These are phyloP conservation scores for Termitomyces sp. DNA, from an alignment of 768 basidiomycete genomes.

Conservation along the genomic window DNA sequence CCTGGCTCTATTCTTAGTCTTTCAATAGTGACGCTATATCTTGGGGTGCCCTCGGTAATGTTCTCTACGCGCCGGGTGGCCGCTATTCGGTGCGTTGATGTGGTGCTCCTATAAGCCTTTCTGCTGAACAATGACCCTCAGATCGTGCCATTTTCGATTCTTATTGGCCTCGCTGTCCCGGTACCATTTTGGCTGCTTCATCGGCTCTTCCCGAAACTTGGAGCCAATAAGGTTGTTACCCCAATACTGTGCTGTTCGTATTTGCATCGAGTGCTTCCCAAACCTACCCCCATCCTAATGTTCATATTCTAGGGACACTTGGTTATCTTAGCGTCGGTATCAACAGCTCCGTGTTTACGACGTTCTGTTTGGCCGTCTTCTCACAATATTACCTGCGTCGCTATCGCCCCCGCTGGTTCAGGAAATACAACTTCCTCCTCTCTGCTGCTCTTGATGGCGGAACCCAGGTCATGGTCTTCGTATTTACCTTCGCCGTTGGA, in stretches of 20 bases:
- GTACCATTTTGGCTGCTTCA: constrained; percentile 50
- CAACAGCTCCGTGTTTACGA: constrained; percentile 48
- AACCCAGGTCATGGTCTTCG: constrained; percentile 42
- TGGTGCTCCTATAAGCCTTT: neutral
- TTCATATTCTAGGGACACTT: constrained; percentile 14
- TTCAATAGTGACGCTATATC: constrained; percentile 52
- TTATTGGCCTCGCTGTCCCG: constrained; percentile 44
- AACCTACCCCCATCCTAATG: neutral
- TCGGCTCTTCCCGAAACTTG: constrained; percentile 39
- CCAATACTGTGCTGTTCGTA: constrained; percentile 31
- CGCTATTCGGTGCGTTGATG: constrained; percentile 33
- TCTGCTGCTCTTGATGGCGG: constrained; percentile 52
- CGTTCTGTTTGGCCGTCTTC: constrained; percentile 41
- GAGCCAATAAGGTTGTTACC: constrained; percentile 42
- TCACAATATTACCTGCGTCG: constrained; percentile 41
- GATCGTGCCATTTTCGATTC: constrained; percentile 39
- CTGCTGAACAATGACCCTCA: constrained; percentile 9
- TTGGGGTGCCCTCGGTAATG: constrained; percentile 52
- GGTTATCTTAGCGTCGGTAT: constrained; percentile 53
- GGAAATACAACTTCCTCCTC: constrained; percentile 49
- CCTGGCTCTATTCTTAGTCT: constrained; percentile 27
- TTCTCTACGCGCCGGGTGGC: constrained; percentile 38
- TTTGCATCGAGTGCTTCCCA: neutral
- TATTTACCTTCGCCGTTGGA: constrained; percentile 41
- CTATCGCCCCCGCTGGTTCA: constrained; percentile 43